Conservation (phyloP, 352 stramenopile genomes). For the Pythium insidiosum region DNA sequence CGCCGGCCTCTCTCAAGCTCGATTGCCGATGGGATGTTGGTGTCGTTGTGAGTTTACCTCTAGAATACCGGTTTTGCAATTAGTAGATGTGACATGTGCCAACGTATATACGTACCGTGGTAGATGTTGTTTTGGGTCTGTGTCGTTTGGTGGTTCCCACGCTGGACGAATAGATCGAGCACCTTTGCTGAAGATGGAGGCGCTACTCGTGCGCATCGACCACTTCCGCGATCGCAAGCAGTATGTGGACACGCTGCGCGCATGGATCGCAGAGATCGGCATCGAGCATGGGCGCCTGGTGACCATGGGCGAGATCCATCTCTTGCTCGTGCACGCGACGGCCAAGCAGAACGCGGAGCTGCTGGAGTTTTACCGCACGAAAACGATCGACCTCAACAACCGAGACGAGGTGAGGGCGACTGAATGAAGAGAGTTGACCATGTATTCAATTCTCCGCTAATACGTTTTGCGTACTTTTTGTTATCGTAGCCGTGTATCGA, state of each 20-base stretch:
- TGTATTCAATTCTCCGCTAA: too few species aligned
- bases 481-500: slow-evolving; percentile 41
- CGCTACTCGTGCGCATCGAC: slow-evolving; percentile 63
- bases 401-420: slow-evolving; percentile 28
- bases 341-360: slow-evolving; percentile 30
- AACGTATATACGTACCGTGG: too few species aligned
- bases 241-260: slow-evolving; percentile 51
- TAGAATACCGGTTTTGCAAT: slow-evolving; percentile 1
- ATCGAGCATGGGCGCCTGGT: slow-evolving; percentile 47
- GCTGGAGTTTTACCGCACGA: slow-evolving; percentile 31
- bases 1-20: not conserved
- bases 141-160: slow-evolving; percentile 16
- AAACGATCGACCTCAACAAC: slow-evolving; percentile 50
- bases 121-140: not conserved
- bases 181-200: too few species aligned
- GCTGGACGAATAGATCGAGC: not conserved
- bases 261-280: slow-evolving; percentile 45
- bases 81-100: too few species aligned
- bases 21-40: not conserved
- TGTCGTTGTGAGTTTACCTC: not conserved
- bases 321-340: slow-evolving; percentile 51
- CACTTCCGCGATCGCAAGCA: slow-evolving; percentile 44
- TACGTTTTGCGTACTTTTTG: not conserved
- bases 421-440: not conserved
- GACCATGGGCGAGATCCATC: slow-evolving; percentile 43